phyloP scores from a whole-genome alignment of 2,329 filamentous ascomycete genomes.

The Aureobasidium namibiae region DNA sequence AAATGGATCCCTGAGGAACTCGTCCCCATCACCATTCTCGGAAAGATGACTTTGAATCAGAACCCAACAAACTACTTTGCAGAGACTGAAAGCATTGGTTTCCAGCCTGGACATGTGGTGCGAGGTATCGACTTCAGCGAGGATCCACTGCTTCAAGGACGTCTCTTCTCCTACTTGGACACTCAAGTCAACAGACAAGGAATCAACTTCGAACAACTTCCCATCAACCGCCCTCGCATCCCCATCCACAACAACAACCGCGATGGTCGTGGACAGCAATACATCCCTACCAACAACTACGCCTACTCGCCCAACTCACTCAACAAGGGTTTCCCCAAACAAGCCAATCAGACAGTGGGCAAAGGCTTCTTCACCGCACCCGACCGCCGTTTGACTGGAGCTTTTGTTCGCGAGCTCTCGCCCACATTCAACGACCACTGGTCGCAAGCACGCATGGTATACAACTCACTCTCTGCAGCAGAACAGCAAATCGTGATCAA shows the following conservation, averaged over 20 bases:
- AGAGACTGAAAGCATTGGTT: slow-evolving; percentile 56
- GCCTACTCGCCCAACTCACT: slow-evolving; percentile 71
- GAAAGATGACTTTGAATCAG: slow-evolving; percentile 33
- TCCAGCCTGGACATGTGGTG: slow-evolving; percentile 53
- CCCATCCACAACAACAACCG: slow-evolving; percentile 27
- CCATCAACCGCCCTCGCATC: slow-evolving; percentile 16
- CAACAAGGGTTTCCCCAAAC: slow-evolving; percentile 53
- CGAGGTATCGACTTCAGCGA: slow-evolving; percentile 7
- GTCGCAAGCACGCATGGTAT: slow-evolving; percentile 69
- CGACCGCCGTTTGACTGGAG: neutral
- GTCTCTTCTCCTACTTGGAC: slow-evolving; percentile 56
- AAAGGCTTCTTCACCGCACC: slow-evolving; percentile 23
- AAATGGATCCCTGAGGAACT: slow-evolving; percentile 47
- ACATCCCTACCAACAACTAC: slow-evolving; percentile 58
- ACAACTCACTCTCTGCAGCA: slow-evolving; percentile 58
- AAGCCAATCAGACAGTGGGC: slow-evolving; percentile 59
- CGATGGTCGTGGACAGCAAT: slow-evolving; percentile 25
- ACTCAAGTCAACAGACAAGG: slow-evolving; percentile 37
- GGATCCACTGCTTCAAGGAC: slow-evolving; percentile 48
- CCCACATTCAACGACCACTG: slow-evolving; percentile 67
- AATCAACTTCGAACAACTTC: slow-evolving; percentile 41
- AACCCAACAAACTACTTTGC: slow-evolving; percentile 56
- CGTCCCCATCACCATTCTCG: slow-evolving; percentile 53
- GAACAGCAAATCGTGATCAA: slow-evolving; percentile 54
- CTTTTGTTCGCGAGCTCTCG: slow-evolving; percentile 32